Base-by-base conservation (phyloP, 169 alveolate species). In the Plasmodium knowlesi region DNA sequence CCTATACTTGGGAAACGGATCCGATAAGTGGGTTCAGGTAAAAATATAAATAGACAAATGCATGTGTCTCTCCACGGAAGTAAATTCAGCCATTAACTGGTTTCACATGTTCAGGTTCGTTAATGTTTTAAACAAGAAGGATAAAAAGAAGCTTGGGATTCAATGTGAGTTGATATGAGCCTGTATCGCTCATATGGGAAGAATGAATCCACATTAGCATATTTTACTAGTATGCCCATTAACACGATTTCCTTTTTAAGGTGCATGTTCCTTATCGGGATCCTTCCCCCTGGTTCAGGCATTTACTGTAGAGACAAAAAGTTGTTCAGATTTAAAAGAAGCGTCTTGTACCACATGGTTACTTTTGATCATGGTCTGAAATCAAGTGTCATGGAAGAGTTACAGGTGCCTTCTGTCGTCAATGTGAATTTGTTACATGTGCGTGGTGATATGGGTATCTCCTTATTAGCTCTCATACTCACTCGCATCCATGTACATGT, bases 1-100 rank as follows among this genome's bases (percentile, higher is more conserved):
- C 93, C 34, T 85, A 85, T 37, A 85, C 85, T 43, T 85, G 93
- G 93, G 93, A 85, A 85, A 85, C 93, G 19, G 93, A 85, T 73
- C n/a, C 85, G 14, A 85, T 85, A 85, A 85, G 93, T 37, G 93
- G 93, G 28, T 54, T 85, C 39, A 85, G 85, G 93, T 85, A 85
- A 74, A 82, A 12, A 9, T 32, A 85, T 76, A 85, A 32, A 37
- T 19, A 85, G 43, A 30, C 6, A 25, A 12, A 34, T 84, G 50
- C 28, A 84, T 22, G 46, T 72, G 41, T 39, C 53, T 71, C 46
- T 71, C 34, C 28, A 25, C 3, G n/a, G 46, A 34, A 43, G 25
- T 8, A 34, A 85, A 73, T 74, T 50, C 37, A 74, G 8, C 46
- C 79, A 14, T 82, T 74, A 82, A 16, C 37, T 82, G 67, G 19